Conservation (phyloP, 1,284 basidiomycete genomes). For the Tetrapyrgos nigripes region DNA sequence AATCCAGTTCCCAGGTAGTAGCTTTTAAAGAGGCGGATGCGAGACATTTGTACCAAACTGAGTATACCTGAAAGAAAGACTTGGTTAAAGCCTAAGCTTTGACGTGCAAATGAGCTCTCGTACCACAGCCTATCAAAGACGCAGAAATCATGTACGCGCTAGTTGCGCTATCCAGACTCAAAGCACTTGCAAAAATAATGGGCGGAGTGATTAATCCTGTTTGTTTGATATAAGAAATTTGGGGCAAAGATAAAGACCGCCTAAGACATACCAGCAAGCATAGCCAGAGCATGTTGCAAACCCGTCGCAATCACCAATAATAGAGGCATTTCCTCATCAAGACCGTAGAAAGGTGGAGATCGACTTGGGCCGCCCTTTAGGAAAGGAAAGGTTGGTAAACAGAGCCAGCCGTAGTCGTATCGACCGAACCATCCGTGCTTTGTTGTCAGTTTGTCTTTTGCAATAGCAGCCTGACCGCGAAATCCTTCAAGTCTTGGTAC, state of each 20-base stretch:
- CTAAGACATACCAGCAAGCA: slow-evolving; percentile 69
- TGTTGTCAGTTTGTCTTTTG: slow-evolving; percentile 43
- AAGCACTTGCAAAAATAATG: slow-evolving; percentile 77
- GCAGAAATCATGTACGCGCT: slow-evolving; percentile 86
- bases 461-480: background rate
- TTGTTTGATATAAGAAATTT: background rate
- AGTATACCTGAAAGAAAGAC: slow-evolving; percentile 59
- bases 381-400: slow-evolving; percentile 69
- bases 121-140: slow-evolving; percentile 79
- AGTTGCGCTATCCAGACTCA: slow-evolving; percentile 59
- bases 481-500: background rate
- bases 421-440: slow-evolving; percentile 78
- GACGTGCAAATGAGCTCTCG: slow-evolving; percentile 6
- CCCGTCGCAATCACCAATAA: slow-evolving; percentile 72
- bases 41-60: slow-evolving; percentile 79
- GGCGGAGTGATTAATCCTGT: slow-evolving; percentile 71
- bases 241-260: background rate
- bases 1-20: slow-evolving; percentile 82
- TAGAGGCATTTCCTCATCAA: slow-evolving; percentile 74
- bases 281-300: slow-evolving; percentile 81
- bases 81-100: background rate
- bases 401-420: slow-evolving; percentile 80
- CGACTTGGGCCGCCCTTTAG: slow-evolving; percentile 32
- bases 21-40: slow-evolving; percentile 61
- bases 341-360: slow-evolving; percentile 75